Conservation (phyloP, 1,139 yeast species). For the Candida sanyaensis region DNA sequence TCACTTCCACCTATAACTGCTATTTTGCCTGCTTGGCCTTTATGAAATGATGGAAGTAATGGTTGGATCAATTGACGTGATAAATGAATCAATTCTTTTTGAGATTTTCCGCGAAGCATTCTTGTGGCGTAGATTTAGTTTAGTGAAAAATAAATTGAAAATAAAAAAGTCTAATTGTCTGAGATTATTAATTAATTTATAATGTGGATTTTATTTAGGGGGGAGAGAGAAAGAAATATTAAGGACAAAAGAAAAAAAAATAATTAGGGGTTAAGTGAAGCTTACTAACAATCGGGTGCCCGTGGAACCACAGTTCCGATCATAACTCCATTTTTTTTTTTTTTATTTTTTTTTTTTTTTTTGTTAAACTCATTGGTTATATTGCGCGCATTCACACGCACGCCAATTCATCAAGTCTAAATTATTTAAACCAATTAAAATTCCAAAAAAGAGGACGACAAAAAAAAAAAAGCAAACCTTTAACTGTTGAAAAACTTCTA, state of each 20-base stretch:
- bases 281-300: neutral
- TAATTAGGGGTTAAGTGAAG: no score
- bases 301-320: conserved; percentile 1
- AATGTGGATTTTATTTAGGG: neutral
- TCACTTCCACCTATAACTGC: conserved; percentile 93
- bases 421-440: conserved; percentile 5
- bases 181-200: conserved; percentile 1
- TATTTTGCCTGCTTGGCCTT: conserved; percentile 91
- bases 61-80: conserved; percentile 74
- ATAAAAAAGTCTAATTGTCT: neutral
- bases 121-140: neutral
- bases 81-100: conserved; percentile 47
- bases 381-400: neutral
- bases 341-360: neutral
- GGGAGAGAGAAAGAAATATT: neutral
- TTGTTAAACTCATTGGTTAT: neutral
- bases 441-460: neutral
- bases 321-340: neutral
- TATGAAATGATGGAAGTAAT: conserved; percentile 67
- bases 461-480: neutral
- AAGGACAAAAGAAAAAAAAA: neutral
- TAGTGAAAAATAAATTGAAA: neutral
- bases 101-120: conserved; percentile 35
- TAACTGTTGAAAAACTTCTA: neutral
- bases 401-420: no score